Percentiles rank a stretch among this genome's conserved stretches.
Conservation (phyloP, 129 eudicot genomes). For the Artemisia tridentata region DNA sequence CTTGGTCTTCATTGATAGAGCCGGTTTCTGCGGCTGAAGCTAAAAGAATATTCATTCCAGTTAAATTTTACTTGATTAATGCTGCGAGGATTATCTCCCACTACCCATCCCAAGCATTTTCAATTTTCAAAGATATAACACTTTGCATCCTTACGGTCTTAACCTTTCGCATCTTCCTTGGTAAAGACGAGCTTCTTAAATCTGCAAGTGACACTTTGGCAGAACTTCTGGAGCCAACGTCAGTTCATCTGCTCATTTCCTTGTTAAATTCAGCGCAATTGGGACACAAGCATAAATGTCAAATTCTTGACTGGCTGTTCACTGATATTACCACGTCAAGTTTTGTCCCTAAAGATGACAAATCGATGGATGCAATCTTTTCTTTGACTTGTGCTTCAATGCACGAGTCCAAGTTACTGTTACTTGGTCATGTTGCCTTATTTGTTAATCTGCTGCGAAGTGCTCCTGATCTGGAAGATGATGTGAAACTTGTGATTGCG, state of each 20-base stretch:
- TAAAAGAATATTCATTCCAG: slow-evolving; percentile 79
- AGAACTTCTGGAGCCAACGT: slow-evolving; percentile 80
- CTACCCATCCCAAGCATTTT: slow-evolving; percentile 70
- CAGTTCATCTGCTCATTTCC: slow-evolving; percentile 79
- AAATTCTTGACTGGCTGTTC: slow-evolving; percentile 73
- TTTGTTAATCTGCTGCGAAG: slow-evolving; percentile 69
- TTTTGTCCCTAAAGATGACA: slow-evolving; percentile 22
- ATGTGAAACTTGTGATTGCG: slow-evolving; percentile 54
- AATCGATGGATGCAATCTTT: slow-evolving; percentile 31
- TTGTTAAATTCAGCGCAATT: slow-evolving; percentile 71
- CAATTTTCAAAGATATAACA: slow-evolving; percentile 53
- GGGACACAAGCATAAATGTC: slow-evolving; percentile 45
- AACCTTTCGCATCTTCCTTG: slow-evolving; percentile 60
- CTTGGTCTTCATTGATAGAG: slow-evolving; percentile 61
- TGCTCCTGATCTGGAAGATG: slow-evolving; percentile 71
- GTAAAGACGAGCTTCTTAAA: slow-evolving; percentile 52
- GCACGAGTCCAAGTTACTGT: slow-evolving; percentile 42
- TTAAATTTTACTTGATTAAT: slow-evolving; percentile 82
- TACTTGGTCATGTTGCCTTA: slow-evolving; percentile 53
- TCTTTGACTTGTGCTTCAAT: slow-evolving; percentile 41
- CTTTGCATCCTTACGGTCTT: slow-evolving; percentile 58
- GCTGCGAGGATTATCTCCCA: slow-evolving; percentile 89
- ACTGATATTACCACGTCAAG: slow-evolving; percentile 23
- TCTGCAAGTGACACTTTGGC: slow-evolving; percentile 61
- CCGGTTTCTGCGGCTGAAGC: slow-evolving; percentile 60